These are phyloP conservation scores for Venturia asperata DNA, from an alignment of 2,329 filamentous ascomycete species.

Conservation along the genomic window DNA sequence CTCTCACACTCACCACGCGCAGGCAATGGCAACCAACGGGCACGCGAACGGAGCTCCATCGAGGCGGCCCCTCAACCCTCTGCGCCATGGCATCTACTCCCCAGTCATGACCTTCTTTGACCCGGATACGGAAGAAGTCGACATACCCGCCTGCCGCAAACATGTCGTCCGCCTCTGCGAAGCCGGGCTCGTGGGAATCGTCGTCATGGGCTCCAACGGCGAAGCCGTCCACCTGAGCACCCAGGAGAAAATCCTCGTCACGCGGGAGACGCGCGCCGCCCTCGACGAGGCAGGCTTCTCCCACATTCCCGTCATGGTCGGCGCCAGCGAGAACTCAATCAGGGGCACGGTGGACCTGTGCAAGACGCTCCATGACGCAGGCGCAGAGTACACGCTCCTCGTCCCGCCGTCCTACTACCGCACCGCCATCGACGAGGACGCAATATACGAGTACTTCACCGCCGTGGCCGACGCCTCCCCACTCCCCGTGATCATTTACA, in stretches of 20 bases:
- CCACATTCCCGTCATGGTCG: conserved; percentile 72
- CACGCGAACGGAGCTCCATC: conserved; percentile 20
- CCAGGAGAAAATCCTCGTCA: conserved; percentile 69
- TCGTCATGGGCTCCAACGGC: conserved; percentile 85
- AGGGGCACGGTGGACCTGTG: conserved; percentile 70
- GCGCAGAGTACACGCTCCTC: conserved; percentile 72
- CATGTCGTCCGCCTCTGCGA: conserved; percentile 72
- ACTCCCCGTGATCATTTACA: conserved; percentile 78
- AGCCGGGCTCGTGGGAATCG: conserved; percentile 72
- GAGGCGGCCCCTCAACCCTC: conserved; percentile 37
- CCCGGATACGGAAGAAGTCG: conserved; percentile 73
- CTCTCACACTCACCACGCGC: neutral
- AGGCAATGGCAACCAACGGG: conserved; percentile 25
- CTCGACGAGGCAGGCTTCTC: conserved; percentile 73
- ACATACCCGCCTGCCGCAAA: conserved; percentile 69
- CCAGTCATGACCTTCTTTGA: conserved; percentile 90
- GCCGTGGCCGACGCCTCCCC: conserved; percentile 69
- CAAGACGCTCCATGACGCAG: conserved; percentile 58
- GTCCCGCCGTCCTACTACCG: conserved; percentile 82
- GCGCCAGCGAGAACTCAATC: conserved; percentile 74
- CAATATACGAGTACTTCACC: conserved; percentile 66
- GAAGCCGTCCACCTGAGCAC: conserved; percentile 79
- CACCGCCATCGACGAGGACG: conserved; percentile 64
- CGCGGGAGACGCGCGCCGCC: conserved; percentile 69
- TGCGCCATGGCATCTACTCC: conserved; percentile 78